Evolutionary conservation across 169 alveolate genomes (phyloP).

Genomic region (Amoebophrya sp.): DNA sequence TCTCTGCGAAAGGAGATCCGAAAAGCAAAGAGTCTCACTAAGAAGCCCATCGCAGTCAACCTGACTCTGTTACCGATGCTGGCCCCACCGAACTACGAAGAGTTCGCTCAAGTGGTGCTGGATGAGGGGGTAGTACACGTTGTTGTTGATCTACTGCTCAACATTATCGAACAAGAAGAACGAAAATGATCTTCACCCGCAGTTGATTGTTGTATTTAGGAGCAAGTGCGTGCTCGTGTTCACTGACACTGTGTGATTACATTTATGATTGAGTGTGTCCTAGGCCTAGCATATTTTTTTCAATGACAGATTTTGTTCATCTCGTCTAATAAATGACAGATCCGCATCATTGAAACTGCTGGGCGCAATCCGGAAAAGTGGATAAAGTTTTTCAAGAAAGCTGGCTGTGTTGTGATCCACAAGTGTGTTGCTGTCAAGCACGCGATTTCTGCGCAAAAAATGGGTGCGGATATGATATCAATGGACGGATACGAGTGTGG

Average conservation of each 20-base stretch:
- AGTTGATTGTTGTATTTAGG: no score
- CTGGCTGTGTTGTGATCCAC: not conserved
- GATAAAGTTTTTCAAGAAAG: constrained; percentile 28
- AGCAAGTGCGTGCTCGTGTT: no score
- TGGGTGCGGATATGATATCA: constrained; percentile 28
- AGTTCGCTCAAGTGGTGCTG: constrained; percentile 28
- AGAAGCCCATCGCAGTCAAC: constrained; percentile 33
- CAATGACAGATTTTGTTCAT: no score
- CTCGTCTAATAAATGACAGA: no score
- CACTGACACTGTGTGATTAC: no score
- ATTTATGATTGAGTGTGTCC: no score
- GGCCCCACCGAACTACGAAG: constrained; percentile 33
- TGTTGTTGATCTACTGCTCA: no score
- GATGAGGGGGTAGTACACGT: no score
- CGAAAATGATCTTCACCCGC: no score
- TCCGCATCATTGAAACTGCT: constrained; percentile 29
- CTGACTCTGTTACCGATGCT: constrained; percentile 22
- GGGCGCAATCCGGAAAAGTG: constrained; percentile 30
- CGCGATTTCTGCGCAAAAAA: constrained; percentile 4
- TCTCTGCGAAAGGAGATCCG: not conserved
- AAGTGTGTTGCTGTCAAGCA: constrained; percentile 30
- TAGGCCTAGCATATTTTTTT: no score
- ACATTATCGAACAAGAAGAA: no score
- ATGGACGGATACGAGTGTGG: constrained; percentile 36
- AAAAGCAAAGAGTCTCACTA: not conserved